Conservation (phyloP, 2,329 filamentous ascomycete species). For the Aspergillus intermedius region DNA sequence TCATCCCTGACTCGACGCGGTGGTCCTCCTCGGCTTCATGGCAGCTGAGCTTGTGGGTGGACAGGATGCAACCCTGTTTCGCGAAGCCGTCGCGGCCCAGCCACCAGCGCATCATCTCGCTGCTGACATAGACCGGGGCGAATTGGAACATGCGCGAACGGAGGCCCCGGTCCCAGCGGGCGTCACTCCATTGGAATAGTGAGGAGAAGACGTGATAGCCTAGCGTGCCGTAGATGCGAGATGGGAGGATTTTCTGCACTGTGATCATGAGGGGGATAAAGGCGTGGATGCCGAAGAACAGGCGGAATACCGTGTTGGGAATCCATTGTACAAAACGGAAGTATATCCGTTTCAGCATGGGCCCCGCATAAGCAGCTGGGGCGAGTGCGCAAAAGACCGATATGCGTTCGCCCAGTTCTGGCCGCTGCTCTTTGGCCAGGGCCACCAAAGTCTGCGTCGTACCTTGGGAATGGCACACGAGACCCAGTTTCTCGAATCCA, state of each 20-base stretch:
- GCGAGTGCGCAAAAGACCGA: slow-evolving; percentile 88
- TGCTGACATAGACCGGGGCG: slow-evolving; percentile 79
- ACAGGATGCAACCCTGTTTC: slow-evolving; percentile 77
- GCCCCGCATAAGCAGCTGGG: slow-evolving; percentile 83
- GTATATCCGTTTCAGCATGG: slow-evolving; percentile 76
- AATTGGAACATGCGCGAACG: slow-evolving; percentile 85
- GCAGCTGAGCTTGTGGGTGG: slow-evolving; percentile 66
- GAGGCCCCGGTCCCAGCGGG: slow-evolving; percentile 73
- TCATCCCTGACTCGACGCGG: slow-evolving; percentile 14
- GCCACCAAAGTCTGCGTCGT: slow-evolving; percentile 85
- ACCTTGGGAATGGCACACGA: slow-evolving; percentile 85
- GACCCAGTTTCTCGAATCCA: slow-evolving; percentile 71
- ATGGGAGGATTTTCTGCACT: slow-evolving; percentile 63
- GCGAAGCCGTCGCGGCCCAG: slow-evolving; percentile 79
- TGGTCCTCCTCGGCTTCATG: slow-evolving; percentile 47
- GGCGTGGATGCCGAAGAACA: slow-evolving; percentile 84
- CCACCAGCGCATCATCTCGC: slow-evolving; percentile 95
- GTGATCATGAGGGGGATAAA: slow-evolving; percentile 93
- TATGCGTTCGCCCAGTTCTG: slow-evolving; percentile 73
- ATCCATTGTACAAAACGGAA: slow-evolving; percentile 88
- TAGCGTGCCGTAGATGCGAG: slow-evolving; percentile 66
- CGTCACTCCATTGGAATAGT: slow-evolving; percentile 81
- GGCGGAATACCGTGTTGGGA: slow-evolving; percentile 65
- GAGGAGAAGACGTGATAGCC: slow-evolving; percentile 88
- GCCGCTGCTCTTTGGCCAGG: slow-evolving; percentile 80